These are phyloP conservation scores for Gryganskiella cystojenkinii DNA, from an alignment of 192 early-diverging fungal genomes.

Conservation along the genomic window DNA sequence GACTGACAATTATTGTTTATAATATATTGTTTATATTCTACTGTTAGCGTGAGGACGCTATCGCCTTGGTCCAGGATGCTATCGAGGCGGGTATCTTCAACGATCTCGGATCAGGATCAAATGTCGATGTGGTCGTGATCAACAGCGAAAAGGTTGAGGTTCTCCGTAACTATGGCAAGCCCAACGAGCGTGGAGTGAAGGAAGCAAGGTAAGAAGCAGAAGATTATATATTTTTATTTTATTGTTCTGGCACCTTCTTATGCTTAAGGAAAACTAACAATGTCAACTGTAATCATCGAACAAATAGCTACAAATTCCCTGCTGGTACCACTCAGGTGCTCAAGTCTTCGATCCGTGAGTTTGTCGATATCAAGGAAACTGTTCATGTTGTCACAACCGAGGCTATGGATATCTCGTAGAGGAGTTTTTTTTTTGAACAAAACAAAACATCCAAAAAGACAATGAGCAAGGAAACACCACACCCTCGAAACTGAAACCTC, in stretches of 20 bases:
- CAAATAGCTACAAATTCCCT: constrained; percentile 72
- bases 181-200: constrained; percentile 90
- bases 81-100: constrained; percentile 99
- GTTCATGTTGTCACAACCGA: constrained; percentile 60
- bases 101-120: constrained; percentile 97
- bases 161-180: constrained; percentile 84
- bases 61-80: constrained; percentile 91
- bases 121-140: constrained; percentile 95
- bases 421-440: not conserved
- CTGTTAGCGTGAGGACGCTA: constrained; percentile 84
- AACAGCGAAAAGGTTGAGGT: constrained; percentile 87
- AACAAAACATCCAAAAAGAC: too few species aligned
- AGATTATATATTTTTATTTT: not conserved
- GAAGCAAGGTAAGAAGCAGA: constrained; percentile 83
- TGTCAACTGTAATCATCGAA: not conserved
- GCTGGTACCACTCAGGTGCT: constrained; percentile 65
- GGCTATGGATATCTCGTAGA: constrained; percentile 68
- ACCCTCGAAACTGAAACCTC: too few species aligned
- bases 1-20: too few species aligned
- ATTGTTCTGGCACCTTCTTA: not conserved
- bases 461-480: too few species aligned
- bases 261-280: not conserved
- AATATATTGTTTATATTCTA: not conserved
- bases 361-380: constrained; percentile 66
- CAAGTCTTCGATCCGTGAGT: constrained; percentile 61